These are phyloP conservation scores for Amniculicola lignicola DNA, from an alignment of 495 filamentous ascomycete species.

Conservation along the genomic window DNA sequence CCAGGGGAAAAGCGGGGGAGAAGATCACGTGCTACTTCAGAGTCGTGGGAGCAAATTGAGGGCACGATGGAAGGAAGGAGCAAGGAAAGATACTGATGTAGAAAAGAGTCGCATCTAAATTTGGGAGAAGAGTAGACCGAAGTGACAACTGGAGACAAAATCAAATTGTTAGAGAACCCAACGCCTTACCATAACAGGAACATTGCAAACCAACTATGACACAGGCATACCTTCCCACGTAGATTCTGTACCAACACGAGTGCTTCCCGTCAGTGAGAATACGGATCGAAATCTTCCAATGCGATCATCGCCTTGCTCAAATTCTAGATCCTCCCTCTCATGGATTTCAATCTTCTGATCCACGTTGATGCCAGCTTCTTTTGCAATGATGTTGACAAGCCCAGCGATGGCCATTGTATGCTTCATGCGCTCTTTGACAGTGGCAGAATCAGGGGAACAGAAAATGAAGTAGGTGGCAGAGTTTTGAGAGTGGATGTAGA, in stretches of 20 bases:
- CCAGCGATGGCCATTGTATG: constrained; percentile 18
- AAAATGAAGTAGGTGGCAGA: constrained; percentile 15
- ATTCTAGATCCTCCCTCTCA: constrained; percentile 14
- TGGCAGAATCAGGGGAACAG: constrained; percentile 10
- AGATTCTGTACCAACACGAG: constrained; percentile 12
- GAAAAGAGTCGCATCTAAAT: too few species aligned
- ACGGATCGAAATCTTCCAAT: constrained; percentile 11
- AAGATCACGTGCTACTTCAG: too few species aligned
- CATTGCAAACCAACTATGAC: too few species aligned
- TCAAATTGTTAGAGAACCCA: too few species aligned
- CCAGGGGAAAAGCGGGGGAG: too few species aligned
- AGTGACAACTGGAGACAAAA: too few species aligned
- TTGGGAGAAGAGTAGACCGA: too few species aligned
- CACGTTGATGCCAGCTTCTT: constrained; percentile 12
- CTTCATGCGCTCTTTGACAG: constrained; percentile 21
- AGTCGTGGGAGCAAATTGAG: too few species aligned
- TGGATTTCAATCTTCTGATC: constrained; percentile 26
- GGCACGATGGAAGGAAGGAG: too few species aligned
- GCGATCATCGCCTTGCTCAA: constrained; percentile 1
- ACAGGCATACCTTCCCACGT: constrained; percentile 17
- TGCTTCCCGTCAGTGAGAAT: not conserved
- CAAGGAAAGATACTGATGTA: too few species aligned
- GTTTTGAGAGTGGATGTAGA: constrained; percentile 12
- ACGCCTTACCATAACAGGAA: too few species aligned
- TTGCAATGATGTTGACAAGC: constrained; percentile 24